Percentiles rank a stretch among this genome's conserved stretches.
These are phyloP conservation scores for Ilyonectria sp. DNA, from an alignment of 2,329 filamentous ascomycete species.

Conservation along the genomic window DNA sequence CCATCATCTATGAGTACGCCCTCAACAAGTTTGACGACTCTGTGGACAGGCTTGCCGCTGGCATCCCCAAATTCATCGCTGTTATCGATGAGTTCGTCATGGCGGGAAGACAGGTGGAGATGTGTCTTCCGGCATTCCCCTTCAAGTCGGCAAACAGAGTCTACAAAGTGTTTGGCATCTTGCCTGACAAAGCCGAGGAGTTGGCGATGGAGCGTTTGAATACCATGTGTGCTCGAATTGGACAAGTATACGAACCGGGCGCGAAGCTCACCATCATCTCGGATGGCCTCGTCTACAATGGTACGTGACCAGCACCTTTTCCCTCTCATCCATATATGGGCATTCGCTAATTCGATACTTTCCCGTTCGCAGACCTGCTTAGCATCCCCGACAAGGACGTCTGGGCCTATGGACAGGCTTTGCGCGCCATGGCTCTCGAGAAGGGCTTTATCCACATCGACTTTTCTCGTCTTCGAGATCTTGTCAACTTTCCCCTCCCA, in stretches of 20 bases:
- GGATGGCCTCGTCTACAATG: slow-evolving; percentile 69
- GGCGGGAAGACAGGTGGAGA: slow-evolving; percentile 34
- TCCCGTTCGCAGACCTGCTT: slow-evolving; percentile 46
- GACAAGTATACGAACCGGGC: slow-evolving; percentile 47
- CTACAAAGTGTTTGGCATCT: slow-evolving; percentile 49
- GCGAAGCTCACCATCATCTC: slow-evolving; percentile 61
- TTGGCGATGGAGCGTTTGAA: slow-evolving; percentile 47
- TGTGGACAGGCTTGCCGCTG: slow-evolving; percentile 31
- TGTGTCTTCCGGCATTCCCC: slow-evolving; percentile 51
- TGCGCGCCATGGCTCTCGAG: slow-evolving; percentile 55
- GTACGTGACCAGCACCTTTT: slow-evolving; percentile 47
- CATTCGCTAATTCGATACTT: background rate
- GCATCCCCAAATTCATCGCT: slow-evolving; percentile 41
- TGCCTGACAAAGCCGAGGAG: slow-evolving; percentile 53
- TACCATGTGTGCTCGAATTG: slow-evolving; percentile 48
- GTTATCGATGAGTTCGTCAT: slow-evolving; percentile 44
- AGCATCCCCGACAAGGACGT: slow-evolving; percentile 56
- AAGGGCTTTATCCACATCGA: slow-evolving; percentile 59
- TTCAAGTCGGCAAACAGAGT: slow-evolving; percentile 54
- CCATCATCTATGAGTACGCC: slow-evolving; percentile 47
- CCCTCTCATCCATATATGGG: background rate
- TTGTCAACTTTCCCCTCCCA: slow-evolving; percentile 58
- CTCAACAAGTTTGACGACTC: slow-evolving; percentile 48
- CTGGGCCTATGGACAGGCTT: slow-evolving; percentile 60
- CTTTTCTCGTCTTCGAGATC: slow-evolving; percentile 62